Evolutionary conservation across 1,284 basidiomycete genomes (phyloP).

Genomic region (Boletus holoroseus): DNA sequence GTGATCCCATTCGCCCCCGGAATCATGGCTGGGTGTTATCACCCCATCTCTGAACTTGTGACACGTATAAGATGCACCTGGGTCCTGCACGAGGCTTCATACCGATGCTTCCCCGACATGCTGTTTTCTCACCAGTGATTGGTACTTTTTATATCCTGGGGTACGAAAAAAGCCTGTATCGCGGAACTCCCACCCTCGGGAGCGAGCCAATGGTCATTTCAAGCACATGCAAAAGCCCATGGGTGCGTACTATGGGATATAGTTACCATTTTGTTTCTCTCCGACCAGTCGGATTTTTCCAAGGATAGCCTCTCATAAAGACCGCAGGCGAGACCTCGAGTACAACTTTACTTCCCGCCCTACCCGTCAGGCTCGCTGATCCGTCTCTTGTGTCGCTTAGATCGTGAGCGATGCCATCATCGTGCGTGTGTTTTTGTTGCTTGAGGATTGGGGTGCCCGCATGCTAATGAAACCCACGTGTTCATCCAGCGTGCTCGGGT

Average conservation of each 20-base stretch:
- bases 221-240: background rate
- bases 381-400: background rate
- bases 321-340: background rate
- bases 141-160: background rate
- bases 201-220: background rate
- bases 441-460: background rate
- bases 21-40: background rate
- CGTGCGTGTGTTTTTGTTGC: background rate
- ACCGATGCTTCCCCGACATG: background rate
- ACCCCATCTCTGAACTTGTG: background rate
- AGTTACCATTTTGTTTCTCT: too few species aligned
- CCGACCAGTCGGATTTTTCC: background rate
- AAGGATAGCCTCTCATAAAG: background rate
- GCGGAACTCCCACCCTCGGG: background rate
- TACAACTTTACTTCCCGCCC: background rate
- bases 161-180: background rate
- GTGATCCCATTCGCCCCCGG: background rate
- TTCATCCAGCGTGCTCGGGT: background rate
- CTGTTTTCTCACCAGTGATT: background rate
- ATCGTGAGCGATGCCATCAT: background rate
- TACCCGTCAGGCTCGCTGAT: background rate
- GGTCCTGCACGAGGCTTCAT: too few species aligned
- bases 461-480: background rate
- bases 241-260: background rate
- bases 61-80: background rate